phyloP scores from a whole-genome alignment of 2,329 filamentous ascomycete species.

The Ceratocystis variospora region DNA sequence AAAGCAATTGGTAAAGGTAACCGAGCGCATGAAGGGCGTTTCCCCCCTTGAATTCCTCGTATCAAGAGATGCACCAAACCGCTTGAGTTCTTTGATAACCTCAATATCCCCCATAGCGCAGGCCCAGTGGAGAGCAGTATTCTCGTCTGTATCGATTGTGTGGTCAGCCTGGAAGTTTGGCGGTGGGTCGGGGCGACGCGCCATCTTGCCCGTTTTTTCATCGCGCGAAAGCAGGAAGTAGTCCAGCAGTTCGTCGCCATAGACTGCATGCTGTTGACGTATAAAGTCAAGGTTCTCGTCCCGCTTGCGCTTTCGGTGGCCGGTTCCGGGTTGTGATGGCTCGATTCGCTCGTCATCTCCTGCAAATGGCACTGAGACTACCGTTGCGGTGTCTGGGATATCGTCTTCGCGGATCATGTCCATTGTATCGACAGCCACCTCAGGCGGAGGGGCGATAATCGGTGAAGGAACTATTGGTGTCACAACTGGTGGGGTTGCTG shows the following conservation, averaged over 20 bases:
- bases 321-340: constrained; percentile 29
- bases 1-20: constrained; percentile 93
- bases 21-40: constrained; percentile 85
- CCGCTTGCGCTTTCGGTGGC: constrained; percentile 58
- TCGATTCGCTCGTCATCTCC: constrained; percentile 70
- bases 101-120: constrained; percentile 93
- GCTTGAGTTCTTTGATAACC: constrained; percentile 75
- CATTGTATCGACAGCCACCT: constrained; percentile 23
- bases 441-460: constrained; percentile 14
- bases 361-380: constrained; percentile 72
- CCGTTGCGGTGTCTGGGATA: constrained; percentile 68
- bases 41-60: constrained; percentile 62
- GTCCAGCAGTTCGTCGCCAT: constrained; percentile 84
- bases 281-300: constrained; percentile 44
- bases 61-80: constrained; percentile 61
- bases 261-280: constrained; percentile 77
- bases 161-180: constrained; percentile 78
- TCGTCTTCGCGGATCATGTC: constrained; percentile 48
- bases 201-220: constrained; percentile 44
- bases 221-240: constrained; percentile 86
- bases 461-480: constrained; percentile 2
- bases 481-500: constrained; percentile 24
- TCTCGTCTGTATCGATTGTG: constrained; percentile 82
- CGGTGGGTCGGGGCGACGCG: constrained; percentile 63
- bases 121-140: constrained; percentile 93